These are phyloP conservation scores for Lactifluus echinatus DNA, from an alignment of 768 basidiomycete species.

Conservation along the genomic window DNA sequence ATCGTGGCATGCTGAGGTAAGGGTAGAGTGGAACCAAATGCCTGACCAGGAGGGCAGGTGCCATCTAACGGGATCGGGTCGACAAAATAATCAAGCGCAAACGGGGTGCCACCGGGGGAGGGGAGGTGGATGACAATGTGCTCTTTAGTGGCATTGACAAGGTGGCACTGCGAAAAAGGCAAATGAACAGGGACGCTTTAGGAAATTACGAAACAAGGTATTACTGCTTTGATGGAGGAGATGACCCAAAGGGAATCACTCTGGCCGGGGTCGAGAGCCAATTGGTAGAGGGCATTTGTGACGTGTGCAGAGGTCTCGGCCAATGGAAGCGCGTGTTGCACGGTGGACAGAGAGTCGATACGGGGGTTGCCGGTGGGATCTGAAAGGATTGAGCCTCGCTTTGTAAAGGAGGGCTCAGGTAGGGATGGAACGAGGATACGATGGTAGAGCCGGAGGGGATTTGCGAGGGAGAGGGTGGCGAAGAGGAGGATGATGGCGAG, in stretches of 20 bases:
- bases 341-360: slow-evolving; percentile 35
- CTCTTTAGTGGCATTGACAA: slow-evolving; percentile 45
- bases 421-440: slow-evolving; percentile 43
- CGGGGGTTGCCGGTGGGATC: slow-evolving; percentile 26
- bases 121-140: slow-evolving; percentile 48
- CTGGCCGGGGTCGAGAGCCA: slow-evolving; percentile 47
- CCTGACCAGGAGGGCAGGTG: slow-evolving; percentile 38
- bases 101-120: slow-evolving; percentile 37
- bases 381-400: slow-evolving; percentile 36
- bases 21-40: slow-evolving; percentile 3
- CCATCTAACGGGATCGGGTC: slow-evolving; percentile 62
- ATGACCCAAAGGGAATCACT: slow-evolving; percentile 43
- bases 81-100: slow-evolving; percentile 65
- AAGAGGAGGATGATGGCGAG: slow-evolving; percentile 20
- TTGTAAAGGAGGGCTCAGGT: slow-evolving; percentile 29
- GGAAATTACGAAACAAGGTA: slow-evolving; percentile 21
- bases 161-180: slow-evolving; percentile 50
- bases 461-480: slow-evolving; percentile 19
- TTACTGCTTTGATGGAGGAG: slow-evolving; percentile 54
- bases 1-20: slow-evolving; percentile 44
- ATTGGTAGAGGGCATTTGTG: slow-evolving; percentile 53
- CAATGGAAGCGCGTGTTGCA: slow-evolving; percentile 43
- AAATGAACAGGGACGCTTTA: neutral
- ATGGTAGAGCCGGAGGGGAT: slow-evolving; percentile 36
- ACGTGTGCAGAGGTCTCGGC: slow-evolving; percentile 28